Evolutionary conservation across 78 protist genomes (phyloP), one percentile per base, ranked within the genome.

Genomic region (Tieghemostelium lacteum): DNA sequence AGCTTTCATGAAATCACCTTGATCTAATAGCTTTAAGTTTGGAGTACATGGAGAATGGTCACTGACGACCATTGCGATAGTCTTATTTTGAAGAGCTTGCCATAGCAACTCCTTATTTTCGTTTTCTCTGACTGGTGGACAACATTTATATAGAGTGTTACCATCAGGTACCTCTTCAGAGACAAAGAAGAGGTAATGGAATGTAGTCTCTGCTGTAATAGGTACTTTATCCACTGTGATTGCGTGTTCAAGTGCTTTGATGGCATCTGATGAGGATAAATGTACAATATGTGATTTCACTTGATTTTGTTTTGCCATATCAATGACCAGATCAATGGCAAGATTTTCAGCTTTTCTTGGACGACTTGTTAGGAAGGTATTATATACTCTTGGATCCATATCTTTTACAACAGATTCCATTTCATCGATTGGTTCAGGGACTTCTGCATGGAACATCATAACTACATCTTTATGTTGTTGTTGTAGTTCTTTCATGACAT

Each of bases 41-140:
- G 60, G 7, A 12, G 87, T 64, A 78, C 92, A 93, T 67, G 96
- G 92, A 24, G 94, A 93, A 55, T 93, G 96, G 29, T 93, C 96
- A 29, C 86, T 39, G 2, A 88, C 89, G 4, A 93, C 57, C 24
- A 76, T 22, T 2, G 22, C 19, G 20, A 93, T 37, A 20, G 54
- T 52, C 6, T 87, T 80, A 10, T 63, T 64, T 3, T 20, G 29
- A 10, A 92, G 36, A 0, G 87, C 94, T 26, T 77, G 7, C 94
- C 94, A 88, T 1, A 88, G 88, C 5, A 28, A 24, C 39, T 66
- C 88, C 14, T 73, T 58, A 55, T 88, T 88, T 40, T 40, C 66
- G 2, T 67, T 5, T 57, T 75, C 87, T 36, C 94, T 50, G 7
- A 88, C 71, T 20, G 94, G 94, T 71, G 94, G 94, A 65, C 86